phyloP scores from a whole-genome alignment of 2,329 filamentous ascomycete genomes.

The Botrytis byssoidea region DNA sequence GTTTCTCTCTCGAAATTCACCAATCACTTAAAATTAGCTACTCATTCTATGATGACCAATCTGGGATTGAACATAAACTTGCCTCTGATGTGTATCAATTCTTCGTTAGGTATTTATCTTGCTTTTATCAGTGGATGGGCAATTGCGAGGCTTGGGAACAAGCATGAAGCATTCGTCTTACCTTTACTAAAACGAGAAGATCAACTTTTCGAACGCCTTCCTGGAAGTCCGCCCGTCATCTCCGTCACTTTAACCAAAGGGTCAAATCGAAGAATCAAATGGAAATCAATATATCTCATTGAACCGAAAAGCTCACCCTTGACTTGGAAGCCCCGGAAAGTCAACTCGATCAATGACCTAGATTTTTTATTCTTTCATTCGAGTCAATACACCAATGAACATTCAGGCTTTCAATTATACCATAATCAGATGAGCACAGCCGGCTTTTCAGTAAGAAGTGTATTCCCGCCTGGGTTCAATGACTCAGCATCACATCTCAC shows the following conservation, averaged over 20 bases:
- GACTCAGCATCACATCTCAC: background rate
- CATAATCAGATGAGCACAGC: background rate
- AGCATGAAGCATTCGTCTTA: background rate
- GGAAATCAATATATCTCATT: background rate
- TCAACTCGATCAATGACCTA: background rate
- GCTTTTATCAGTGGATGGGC: background rate
- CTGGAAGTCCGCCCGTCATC: background rate
- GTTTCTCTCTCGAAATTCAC: background rate
- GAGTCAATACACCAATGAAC: background rate
- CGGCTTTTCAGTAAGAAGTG: background rate
- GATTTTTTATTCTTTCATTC: background rate
- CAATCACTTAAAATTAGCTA: background rate
- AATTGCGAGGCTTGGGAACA: background rate
- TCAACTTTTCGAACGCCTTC: background rate
- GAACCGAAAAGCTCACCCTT: background rate
- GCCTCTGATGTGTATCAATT: background rate
- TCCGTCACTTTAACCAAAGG: background rate
- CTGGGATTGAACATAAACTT: background rate
- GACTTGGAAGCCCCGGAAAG: background rate
- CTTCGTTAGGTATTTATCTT: constrained; percentile 2
- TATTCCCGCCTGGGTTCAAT: background rate
- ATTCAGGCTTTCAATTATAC: background rate
- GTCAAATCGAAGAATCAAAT: background rate
- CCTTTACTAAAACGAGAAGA: background rate
- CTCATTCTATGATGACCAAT: constrained; percentile 4